Conservation (phyloP, 2,329 filamentous ascomycete genomes). For the Beauveria rudraprayagi region DNA sequence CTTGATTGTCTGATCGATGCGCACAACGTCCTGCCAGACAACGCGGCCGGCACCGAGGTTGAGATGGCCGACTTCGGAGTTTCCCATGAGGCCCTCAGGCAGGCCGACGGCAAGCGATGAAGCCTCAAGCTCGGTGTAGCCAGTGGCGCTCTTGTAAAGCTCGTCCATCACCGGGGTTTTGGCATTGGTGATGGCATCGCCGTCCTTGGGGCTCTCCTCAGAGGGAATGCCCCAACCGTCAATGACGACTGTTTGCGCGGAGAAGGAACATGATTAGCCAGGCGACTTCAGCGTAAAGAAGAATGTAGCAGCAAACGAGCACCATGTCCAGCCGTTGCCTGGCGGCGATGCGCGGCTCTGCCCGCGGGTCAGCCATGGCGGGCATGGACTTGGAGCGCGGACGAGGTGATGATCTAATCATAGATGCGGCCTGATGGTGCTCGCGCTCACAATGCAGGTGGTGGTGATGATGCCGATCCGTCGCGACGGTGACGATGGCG, state of each 20-base stretch:
- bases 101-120: conserved; percentile 93
- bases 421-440: not conserved
- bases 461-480: conserved; percentile 6
- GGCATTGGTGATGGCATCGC: conserved; percentile 91
- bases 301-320: conserved; percentile 41
- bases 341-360: conserved; percentile 39
- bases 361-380: conserved; percentile 3
- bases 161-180: conserved; percentile 92
- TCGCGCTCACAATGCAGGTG: not conserved
- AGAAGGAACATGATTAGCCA: conserved; percentile 52
- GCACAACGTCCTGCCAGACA: conserved; percentile 96
- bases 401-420: not conserved
- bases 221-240: conserved; percentile 94
- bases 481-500: conserved; percentile 13
- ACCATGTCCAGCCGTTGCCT: conserved; percentile 43
- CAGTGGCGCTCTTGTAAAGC: conserved; percentile 73
- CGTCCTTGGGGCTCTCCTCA: conserved; percentile 71
- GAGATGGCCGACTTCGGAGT: conserved; percentile 95
- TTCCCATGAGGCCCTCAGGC: conserved; percentile 96
- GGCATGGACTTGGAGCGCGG: not conserved
- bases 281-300: conserved; percentile 48
- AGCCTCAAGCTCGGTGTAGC: conserved; percentile 88
- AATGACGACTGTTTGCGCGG: conserved; percentile 72
- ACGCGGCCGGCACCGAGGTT: conserved; percentile 97
- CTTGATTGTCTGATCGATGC: conserved; percentile 90